These are phyloP conservation scores for Candida insectorum DNA, from an alignment of 805 yeast species.

Conservation along the genomic window DNA sequence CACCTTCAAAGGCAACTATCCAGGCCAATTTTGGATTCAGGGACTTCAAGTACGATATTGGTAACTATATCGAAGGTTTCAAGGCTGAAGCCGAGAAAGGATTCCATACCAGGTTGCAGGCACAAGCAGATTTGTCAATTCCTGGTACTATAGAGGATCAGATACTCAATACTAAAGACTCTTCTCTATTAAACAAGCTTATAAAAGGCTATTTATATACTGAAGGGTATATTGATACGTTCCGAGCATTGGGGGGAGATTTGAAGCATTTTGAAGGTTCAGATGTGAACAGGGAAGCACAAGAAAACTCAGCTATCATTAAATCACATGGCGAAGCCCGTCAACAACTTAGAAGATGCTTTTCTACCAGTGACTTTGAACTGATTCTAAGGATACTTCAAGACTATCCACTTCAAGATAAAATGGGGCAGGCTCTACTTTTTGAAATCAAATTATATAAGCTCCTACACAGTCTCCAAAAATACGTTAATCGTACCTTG, in stretches of 20 bases:
- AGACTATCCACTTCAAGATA: too few species aligned
- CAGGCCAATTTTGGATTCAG: constrained; percentile 54
- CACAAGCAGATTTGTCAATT: constrained; percentile 13
- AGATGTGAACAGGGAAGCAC: background rate
- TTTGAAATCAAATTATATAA: constrained; percentile 26
- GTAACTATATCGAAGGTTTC: constrained; percentile 46
- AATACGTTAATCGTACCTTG: constrained; percentile 17
- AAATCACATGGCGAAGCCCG: constrained; percentile 22
- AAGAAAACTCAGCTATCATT: constrained; percentile 4
- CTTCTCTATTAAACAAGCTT: constrained; percentile 25
- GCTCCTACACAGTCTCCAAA: constrained; percentile 20
- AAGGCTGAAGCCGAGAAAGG: constrained; percentile 29
- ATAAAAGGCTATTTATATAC: constrained; percentile 37
- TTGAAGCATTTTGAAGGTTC: constrained; percentile 19
- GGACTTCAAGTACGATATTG: constrained; percentile 61
- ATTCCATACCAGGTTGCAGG: constrained; percentile 17
- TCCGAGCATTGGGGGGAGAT: constrained; percentile 31
- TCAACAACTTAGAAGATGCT: constrained; percentile 19
- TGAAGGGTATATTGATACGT: constrained; percentile 37
- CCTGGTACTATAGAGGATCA: constrained; percentile 4
- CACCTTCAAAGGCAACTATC: constrained; percentile 23
- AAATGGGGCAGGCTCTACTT: constrained; percentile 12
- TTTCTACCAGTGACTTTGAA: constrained; percentile 23
- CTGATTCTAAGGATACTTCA: constrained; percentile 17
- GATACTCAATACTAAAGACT: constrained; percentile 24